Base-by-base conservation (phyloP, 768 basidiomycete genomes). In the Lactarius evosmus region DNA sequence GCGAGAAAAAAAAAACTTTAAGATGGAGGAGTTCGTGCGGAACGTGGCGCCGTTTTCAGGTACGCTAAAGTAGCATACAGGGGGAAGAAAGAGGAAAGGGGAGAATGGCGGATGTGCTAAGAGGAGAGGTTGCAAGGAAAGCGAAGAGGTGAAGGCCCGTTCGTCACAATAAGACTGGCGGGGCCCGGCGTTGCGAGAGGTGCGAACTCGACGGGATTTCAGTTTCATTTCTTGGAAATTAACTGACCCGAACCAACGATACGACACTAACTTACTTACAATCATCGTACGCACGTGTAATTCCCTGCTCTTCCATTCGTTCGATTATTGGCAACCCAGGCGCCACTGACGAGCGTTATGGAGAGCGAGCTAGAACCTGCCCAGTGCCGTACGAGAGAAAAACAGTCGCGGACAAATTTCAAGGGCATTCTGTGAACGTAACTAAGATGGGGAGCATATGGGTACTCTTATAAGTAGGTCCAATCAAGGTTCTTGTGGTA, bases 401-500 rank as follows among this genome's bases (percentile, higher is more conserved):
- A 25, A 33, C 3, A n/a, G 60, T 17, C 27, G 14, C 8, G 33
- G 34, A 22, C 2, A 30, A 54, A 7, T 27, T 54, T 55, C 53
- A 22, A 12, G 44, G 34, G 14, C 33, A 40, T 59, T 63, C 57
- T 63, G 62, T 63, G 62, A 63, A 63, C 27, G 57, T 63, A 63
- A 63, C 57, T 51, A 63, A 58, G 62, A 59, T 30, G 32, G 34
- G 27, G 25, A 30, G 46, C 22, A 40, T 19, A 17, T 32, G 4
- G 17, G 58, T 27, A n/a, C 32, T 34, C n/a, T 29, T 46, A 59
- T 59, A 53, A n/a, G 40, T 46, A 22, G 30, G 34, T 49, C 51
- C 22, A 36, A 38, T 38, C 38, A 17, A 38, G 2, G 38, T 38
- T 16, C 16, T 38, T 17, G 38, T 38, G 38, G 40, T 25, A 12